Conservation (phyloP, 345 rosid genomes). For the Cardamine resedifolia region DNA sequence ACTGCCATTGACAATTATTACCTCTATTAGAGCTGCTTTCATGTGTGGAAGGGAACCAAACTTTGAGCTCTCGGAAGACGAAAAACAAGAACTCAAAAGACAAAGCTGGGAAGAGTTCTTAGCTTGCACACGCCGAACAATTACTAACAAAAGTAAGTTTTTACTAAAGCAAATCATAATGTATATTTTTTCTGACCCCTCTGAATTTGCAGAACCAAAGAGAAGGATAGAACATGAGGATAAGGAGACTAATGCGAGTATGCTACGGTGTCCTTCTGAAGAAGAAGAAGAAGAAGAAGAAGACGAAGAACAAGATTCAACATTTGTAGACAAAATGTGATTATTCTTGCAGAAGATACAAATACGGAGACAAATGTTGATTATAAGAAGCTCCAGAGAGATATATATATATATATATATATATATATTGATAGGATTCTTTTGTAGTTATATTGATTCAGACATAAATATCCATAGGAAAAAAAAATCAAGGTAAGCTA, state of each 20-base stretch:
- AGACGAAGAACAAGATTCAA: slow-evolving; percentile 46
- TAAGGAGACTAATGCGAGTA: slow-evolving; percentile 39
- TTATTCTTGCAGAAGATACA: background rate
- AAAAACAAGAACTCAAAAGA: slow-evolving; percentile 63
- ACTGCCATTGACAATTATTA: slow-evolving; percentile 8
- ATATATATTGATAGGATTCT: background rate
- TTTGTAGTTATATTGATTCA: slow-evolving; percentile 17
- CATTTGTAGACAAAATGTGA: background rate
- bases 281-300: slow-evolving; percentile 56
- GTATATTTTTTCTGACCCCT: background rate
- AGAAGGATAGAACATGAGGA: slow-evolving; percentile 63
- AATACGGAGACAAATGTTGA: background rate
- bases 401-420: background rate
- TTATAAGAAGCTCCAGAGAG: slow-evolving; percentile 18
- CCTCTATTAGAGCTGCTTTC: slow-evolving; percentile 77
- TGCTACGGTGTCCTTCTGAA: slow-evolving; percentile 36
- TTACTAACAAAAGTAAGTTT: slow-evolving; percentile 76
- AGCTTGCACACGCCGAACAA: slow-evolving; percentile 78
- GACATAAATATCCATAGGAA: background rate
- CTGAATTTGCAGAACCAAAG: slow-evolving; percentile 59
- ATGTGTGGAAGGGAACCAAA: slow-evolving; percentile 99
- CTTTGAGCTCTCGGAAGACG: slow-evolving; percentile 76
- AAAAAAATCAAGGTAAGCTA: background rate
- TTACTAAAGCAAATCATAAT: background rate
- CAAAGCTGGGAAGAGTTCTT: slow-evolving; percentile 91